A percentile compares a stretch with the other conserved stretches of the same genome.
These are phyloP conservation scores for Fabrea salina DNA, from an alignment of 169 alveolate species.

Conservation along the genomic window DNA sequence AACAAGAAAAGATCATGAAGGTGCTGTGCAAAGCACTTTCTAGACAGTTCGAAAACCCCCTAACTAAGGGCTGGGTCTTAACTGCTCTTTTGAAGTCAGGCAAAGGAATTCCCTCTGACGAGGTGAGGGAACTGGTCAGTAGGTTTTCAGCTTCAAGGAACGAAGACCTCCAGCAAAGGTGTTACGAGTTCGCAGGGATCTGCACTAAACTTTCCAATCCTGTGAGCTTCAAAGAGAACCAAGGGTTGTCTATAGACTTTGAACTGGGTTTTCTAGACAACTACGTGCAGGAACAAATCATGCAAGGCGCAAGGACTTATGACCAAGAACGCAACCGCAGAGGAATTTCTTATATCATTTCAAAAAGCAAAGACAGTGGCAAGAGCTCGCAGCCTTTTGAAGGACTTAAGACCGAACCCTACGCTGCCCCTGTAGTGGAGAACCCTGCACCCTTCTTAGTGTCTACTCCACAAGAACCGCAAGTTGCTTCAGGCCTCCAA, in stretches of 20 bases:
- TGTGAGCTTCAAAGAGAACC: conserved; percentile 7
- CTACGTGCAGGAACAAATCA: neutral
- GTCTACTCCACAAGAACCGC: neutral
- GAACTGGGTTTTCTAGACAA: neutral
- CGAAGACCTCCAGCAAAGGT: conserved; percentile 19
- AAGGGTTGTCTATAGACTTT: neutral
- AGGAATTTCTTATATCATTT: neutral
- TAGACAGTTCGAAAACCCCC: neutral
- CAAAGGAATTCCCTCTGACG: neutral
- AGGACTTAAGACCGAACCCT: conserved; percentile 1
- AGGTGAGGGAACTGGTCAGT: neutral
- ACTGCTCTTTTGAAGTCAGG: conserved; percentile 21
- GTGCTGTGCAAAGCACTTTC: neutral
- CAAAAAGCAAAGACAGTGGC: conserved; percentile 2
- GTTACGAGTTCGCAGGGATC: conserved; percentile 23
- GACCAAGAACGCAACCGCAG: conserved; percentile 1
- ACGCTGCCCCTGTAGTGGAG: conserved; percentile 2
- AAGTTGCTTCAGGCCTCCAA: neutral
- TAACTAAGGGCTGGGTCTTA: conserved; percentile 24
- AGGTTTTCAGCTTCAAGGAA: neutral
- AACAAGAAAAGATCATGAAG: neutral
- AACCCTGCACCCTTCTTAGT: neutral
- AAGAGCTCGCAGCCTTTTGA: conserved; percentile 10
- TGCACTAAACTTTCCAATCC: neutral
- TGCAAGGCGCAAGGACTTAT: conserved; percentile 21